Conservation (phyloP, 495 filamentous ascomycete species). For the Thermochaetoides thermophila region DNA sequence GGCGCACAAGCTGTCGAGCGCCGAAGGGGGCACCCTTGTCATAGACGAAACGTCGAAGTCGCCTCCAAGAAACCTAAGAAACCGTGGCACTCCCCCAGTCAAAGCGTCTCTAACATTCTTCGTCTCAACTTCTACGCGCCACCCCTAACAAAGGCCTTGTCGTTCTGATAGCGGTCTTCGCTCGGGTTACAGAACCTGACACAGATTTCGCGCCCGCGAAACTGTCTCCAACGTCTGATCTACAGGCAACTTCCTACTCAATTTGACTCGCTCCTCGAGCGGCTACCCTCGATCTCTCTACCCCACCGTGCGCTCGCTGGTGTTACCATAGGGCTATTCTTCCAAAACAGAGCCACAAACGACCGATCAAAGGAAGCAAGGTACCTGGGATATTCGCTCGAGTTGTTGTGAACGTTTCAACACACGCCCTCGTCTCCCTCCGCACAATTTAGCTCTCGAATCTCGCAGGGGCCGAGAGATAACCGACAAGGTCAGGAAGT, state of each 20-base stretch:
- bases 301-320: neutral
- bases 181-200: conserved; percentile 19
- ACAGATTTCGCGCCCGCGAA: conserved; percentile 25
- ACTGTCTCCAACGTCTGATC: conserved; percentile 24
- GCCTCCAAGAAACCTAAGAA: conserved; percentile 12
- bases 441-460: too few species aligned
- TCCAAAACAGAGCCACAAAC: too few species aligned
- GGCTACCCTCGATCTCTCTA: neutral
- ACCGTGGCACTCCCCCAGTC: conserved; percentile 18
- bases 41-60: conserved; percentile 24
- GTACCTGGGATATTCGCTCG: neutral
- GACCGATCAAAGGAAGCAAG: neutral
- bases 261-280: neutral
- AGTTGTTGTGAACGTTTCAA: neutral
- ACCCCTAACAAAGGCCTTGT: conserved; percentile 10
- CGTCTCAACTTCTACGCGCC: conserved; percentile 27
- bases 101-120: conserved; percentile 28
- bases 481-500: too few species aligned
- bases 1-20: neutral
- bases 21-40: conserved; percentile 18
- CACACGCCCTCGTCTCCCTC: neutral
- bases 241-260: conserved; percentile 7
- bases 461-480: too few species aligned
- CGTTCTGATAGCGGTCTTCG: conserved; percentile 20
- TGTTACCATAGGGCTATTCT: neutral